Evolutionary conservation across 345 rosid species (phyloP).

Genomic region (Salix suchowensis): DNA sequence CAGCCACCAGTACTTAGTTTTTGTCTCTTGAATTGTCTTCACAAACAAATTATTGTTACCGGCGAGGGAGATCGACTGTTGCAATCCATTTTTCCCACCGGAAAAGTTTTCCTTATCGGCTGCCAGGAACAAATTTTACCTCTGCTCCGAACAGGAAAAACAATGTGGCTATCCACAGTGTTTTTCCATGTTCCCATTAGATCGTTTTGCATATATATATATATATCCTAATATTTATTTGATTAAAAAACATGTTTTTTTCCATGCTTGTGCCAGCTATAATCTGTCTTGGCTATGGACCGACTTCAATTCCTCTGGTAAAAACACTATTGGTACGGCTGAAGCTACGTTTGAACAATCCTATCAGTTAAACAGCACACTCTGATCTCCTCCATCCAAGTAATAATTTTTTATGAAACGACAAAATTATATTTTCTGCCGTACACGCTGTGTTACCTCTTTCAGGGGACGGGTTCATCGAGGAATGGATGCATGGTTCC

Average conservation of each 20-base stretch:
- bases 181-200: no score
- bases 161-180: no score
- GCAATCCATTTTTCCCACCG: no score
- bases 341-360: not conserved
- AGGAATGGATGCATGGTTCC: conserved; percentile 1
- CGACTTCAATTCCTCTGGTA: not conserved
- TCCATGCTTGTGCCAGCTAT: not conserved
- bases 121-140: no score
- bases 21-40: not conserved
- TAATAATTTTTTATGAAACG: not conserved
- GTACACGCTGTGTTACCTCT: conserved; percentile 10
- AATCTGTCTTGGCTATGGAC: not conserved
- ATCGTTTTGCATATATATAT: no score
- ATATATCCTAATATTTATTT: no score
- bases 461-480: not conserved
- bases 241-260: no score
- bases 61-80: no score
- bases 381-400: not conserved
- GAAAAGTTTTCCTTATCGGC: no score
- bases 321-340: not conserved
- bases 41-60: not conserved
- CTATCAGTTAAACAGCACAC: not conserved
- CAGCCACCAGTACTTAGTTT: not conserved
- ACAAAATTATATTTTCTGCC: not conserved
- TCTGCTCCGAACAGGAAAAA: no score